Evolutionary conservation across 2,329 filamentous ascomycete genomes (phyloP), one percentile per base, ranked within the genome.

Genomic region (Sclerotinia borealis): DNA sequence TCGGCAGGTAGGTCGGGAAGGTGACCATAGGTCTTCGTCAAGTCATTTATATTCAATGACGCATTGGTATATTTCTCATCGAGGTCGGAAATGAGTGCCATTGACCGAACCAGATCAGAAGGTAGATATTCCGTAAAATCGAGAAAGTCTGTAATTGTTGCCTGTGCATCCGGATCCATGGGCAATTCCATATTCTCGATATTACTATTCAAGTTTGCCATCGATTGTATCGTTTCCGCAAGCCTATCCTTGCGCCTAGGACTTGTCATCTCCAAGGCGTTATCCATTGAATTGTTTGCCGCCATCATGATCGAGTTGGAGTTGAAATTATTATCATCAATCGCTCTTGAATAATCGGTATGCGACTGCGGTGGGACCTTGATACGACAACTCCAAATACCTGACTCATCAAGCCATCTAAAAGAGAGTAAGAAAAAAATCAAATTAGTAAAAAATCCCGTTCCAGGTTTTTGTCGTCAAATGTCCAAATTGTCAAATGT

Each of bases 111-210:
- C 70, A 89, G 82, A 72, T 89, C 87, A 58, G 85, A 84, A 13
- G 86, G 85, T 1, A 89, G 81, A 74, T 89, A 87, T 74, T 90
- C 87, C 73, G 81, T 74, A 50, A 76, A 76, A 65, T 89, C 86
- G 73, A 89, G 82, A 72, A 88, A 89, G 74, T 89, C 86, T 65
- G 84, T 87, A 22, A 88, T 82, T n/a, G 85, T 88, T 8, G 86
- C 85, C 70, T 88, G 85, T 31, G 85, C 85, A 77, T 89, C 86
- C 7, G 86, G 86, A 67, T 89, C 86, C 60, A 81, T 79, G 68
- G 73, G 72, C 27, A 72, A 59, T 52, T 73, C 70, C 45, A 74
- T 63, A 4, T 61, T 62, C 25, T 74, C 72, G 64, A 74, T 67
- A 58, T 67, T 70, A 22, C 62, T 68, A 61, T 72, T 70, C 45